Evolutionary conservation across 2,329 filamentous ascomycete genomes (phyloP).

Genomic region (Coniochaeta sp.): DNA sequence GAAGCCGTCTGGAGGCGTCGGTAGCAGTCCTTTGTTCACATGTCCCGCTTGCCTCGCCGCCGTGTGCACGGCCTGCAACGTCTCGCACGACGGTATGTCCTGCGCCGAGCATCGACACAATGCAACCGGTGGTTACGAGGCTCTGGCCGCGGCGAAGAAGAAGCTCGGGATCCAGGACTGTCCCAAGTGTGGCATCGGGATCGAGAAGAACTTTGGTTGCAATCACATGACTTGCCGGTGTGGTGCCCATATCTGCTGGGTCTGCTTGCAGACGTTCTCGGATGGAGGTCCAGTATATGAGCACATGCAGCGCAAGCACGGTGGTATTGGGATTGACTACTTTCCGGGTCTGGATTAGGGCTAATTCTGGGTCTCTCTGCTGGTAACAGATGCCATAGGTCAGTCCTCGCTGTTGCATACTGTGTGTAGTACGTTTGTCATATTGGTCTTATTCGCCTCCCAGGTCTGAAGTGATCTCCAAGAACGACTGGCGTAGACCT

Average conservation of each 20-base stretch:
- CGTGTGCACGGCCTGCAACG: slow-evolving; percentile 28
- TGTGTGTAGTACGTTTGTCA: too few relatives aligned
- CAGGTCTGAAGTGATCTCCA: too few relatives aligned
- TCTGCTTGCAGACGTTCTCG: slow-evolving; percentile 30
- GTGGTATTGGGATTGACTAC: slow-evolving; percentile 3
- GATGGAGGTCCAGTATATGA: slow-evolving; percentile 11
- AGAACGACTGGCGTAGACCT: too few relatives aligned
- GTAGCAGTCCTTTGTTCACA: background rate
- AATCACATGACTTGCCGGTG: slow-evolving; percentile 39
- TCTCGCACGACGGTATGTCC: slow-evolving; percentile 21
- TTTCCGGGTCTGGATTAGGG: background rate
- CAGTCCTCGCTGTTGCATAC: too few relatives aligned
- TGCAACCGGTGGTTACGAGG: slow-evolving; percentile 15
- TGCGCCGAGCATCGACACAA: slow-evolving; percentile 25
- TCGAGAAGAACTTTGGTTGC: slow-evolving; percentile 31
- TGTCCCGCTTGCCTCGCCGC: slow-evolving; percentile 8
- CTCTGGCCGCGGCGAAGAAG: slow-evolving; percentile 21
- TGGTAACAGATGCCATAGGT: background rate
- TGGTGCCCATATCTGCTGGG: slow-evolving; percentile 37
- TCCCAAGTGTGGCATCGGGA: too few relatives aligned
- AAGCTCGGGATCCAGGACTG: slow-evolving; percentile 31
- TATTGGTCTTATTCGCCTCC: too few relatives aligned
- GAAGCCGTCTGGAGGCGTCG: background rate
- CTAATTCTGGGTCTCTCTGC: background rate
- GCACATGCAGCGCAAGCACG: slow-evolving; percentile 17